Conservation (phyloP, 2,329 filamentous ascomycete genomes). For the Xylariaceae sp. region DNA sequence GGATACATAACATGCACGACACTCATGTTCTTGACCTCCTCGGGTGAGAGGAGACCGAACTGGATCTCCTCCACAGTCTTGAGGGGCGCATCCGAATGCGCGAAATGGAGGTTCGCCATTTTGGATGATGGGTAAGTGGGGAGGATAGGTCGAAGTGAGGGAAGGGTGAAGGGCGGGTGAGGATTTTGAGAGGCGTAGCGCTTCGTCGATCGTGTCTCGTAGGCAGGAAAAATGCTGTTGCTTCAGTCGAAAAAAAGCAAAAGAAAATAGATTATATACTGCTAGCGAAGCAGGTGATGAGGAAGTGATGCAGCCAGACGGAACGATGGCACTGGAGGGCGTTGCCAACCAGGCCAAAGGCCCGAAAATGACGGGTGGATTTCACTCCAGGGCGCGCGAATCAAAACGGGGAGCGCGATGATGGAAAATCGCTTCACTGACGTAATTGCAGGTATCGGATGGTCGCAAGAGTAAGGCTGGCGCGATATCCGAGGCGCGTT, state of each 20-base stretch:
- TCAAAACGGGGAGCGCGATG: slow-evolving; percentile 23
- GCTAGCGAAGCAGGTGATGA: slow-evolving; percentile 30
- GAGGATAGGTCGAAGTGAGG: slow-evolving; percentile 10
- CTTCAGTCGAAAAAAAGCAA: slow-evolving; percentile 10
- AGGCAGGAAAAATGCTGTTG: neutral
- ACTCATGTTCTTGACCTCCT: slow-evolving; percentile 99
- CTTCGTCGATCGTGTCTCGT: slow-evolving; percentile 30
- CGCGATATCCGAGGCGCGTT: slow-evolving; percentile 57
- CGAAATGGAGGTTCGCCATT: slow-evolving; percentile 92
- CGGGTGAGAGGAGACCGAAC: slow-evolving; percentile 94
- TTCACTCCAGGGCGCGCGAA: slow-evolving; percentile 29
- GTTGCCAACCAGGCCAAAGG: slow-evolving; percentile 46
- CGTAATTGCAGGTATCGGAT: slow-evolving; percentile 40
- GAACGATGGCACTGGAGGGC: slow-evolving; percentile 46
- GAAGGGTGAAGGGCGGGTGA: slow-evolving; percentile 12
- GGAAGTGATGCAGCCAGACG: slow-evolving; percentile 38
- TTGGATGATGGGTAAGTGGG: slow-evolving; percentile 44
- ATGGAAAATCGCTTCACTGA: slow-evolving; percentile 43
- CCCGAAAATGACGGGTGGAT: slow-evolving; percentile 33
- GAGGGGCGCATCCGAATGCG: slow-evolving; percentile 91
- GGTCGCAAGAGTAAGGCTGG: slow-evolving; percentile 37
- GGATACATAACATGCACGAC: slow-evolving; percentile 95
- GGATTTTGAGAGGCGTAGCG: slow-evolving; percentile 14
- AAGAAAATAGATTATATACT: slow-evolving; percentile 26
- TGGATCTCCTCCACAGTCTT: slow-evolving; percentile 99